These are phyloP conservation scores for Leishmania amazonensis DNA, from an alignment of 208 protist genomes.

Conservation along the genomic window DNA sequence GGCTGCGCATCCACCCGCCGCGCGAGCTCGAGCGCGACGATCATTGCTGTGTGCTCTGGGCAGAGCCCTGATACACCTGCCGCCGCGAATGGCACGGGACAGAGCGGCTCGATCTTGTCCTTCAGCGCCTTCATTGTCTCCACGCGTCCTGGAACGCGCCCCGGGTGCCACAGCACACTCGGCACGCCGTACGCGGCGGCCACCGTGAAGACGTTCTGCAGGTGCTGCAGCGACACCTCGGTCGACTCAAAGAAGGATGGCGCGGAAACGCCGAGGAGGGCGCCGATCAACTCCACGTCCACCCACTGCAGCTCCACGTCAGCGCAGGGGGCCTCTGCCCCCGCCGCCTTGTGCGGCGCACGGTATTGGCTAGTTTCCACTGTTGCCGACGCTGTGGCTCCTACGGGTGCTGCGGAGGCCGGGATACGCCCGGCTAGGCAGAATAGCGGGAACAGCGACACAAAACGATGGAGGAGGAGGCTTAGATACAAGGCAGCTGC, in stretches of 20 bases:
- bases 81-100: constrained; percentile 11
- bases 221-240: constrained; percentile 55
- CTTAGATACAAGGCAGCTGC: constrained; percentile 68
- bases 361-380: background rate
- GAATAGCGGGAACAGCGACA: constrained; percentile 77
- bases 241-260: constrained; percentile 75
- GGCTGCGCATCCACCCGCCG: constrained; percentile 57
- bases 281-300: constrained; percentile 70
- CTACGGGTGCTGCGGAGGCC: background rate
- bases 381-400: background rate
- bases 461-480: constrained; percentile 66
- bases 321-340: background rate
- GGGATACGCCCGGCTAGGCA: constrained; percentile 24
- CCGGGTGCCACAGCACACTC: constrained; percentile 70
- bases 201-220: constrained; percentile 77
- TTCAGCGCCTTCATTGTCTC: constrained; percentile 44
- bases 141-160: constrained; percentile 44
- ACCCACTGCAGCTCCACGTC: constrained; percentile 73
- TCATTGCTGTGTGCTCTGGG: constrained; percentile 80
- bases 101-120: constrained; percentile 22
- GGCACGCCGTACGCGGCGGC: constrained; percentile 56
- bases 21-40: constrained; percentile 72
- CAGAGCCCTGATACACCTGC: constrained; percentile 38
- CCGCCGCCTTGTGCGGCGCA: background rate
- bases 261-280: constrained; percentile 61